Conservation (phyloP, 2,329 filamentous ascomycete genomes). For the Penicillium brevicompactum region DNA sequence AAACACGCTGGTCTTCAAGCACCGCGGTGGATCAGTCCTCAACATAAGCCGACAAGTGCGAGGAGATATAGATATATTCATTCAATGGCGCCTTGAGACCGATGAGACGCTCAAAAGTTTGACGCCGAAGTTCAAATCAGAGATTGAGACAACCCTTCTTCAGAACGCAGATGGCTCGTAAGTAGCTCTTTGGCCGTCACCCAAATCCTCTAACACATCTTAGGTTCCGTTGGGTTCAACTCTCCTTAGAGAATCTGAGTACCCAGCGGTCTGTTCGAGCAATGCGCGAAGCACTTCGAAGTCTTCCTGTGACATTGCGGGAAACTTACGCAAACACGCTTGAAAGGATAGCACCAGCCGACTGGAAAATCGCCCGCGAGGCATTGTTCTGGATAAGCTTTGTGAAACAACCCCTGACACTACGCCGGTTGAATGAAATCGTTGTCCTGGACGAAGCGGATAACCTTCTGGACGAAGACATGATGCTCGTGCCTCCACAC, state of each 20-base stretch:
- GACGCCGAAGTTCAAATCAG: constrained; percentile 11
- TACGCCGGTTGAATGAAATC: constrained; percentile 15
- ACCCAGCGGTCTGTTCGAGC: constrained; percentile 18
- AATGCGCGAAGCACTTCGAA: constrained; percentile 18
- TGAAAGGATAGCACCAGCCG: constrained; percentile 12
- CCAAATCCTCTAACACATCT: background rate
- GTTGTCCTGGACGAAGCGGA: constrained; percentile 15
- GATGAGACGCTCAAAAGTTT: constrained; percentile 11
- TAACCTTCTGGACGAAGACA: constrained; percentile 17
- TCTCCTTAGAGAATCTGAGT: constrained; percentile 22
- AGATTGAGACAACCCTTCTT: constrained; percentile 14
- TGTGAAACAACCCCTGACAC: constrained; percentile 10
- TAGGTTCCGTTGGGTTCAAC: constrained; percentile 25
- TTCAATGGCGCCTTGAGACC: constrained; percentile 13
- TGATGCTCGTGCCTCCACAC: constrained; percentile 22
- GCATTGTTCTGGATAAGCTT: constrained; percentile 25
- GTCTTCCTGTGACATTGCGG: constrained; percentile 16
- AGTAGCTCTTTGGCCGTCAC: constrained; percentile 1
- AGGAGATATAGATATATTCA: constrained; percentile 16
- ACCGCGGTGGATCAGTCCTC: background rate
- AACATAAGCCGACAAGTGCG: constrained; percentile 15
- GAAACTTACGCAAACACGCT: constrained; percentile 22
- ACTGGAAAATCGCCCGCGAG: constrained; percentile 13
- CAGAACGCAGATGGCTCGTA: constrained; percentile 21
- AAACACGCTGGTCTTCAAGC: background rate